phyloP scores from a whole-genome alignment of 1,284 basidiomycete genomes.

The Ceratobasidium sp. region DNA sequence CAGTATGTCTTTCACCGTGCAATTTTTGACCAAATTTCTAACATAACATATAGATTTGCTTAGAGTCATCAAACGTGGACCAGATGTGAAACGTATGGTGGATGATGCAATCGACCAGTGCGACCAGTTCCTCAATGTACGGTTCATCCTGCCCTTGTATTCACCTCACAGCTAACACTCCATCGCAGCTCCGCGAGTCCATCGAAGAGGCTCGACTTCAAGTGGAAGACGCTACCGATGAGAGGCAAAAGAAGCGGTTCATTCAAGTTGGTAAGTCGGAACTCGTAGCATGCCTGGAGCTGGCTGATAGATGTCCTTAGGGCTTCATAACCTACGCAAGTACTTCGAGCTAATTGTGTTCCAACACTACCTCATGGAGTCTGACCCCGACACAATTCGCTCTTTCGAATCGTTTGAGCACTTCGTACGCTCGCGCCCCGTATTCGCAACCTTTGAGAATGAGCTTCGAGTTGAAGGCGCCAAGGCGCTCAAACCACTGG shows the following conservation, averaged over 20 bases:
- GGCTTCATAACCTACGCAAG: conserved; percentile 80
- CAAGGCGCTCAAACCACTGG: conserved; percentile 85
- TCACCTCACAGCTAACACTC: background rate
- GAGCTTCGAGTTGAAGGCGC: conserved; percentile 86
- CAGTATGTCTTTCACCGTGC: conserved; percentile 62
- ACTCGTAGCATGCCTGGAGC: conserved; percentile 45
- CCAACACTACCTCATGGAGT: conserved; percentile 92
- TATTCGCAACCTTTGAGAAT: conserved; percentile 95
- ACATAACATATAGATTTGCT: conserved; percentile 72
- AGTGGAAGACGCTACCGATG: conserved; percentile 82
- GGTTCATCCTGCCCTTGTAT: background rate
- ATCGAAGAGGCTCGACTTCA: conserved; percentile 83
- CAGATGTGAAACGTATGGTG: conserved; percentile 86
- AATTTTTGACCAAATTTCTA: background rate
- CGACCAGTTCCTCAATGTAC: conserved; percentile 80
- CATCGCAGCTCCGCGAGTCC: conserved; percentile 67
- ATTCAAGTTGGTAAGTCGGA: conserved; percentile 71
- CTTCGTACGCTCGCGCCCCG: conserved; percentile 69
- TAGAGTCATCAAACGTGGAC: conserved; percentile 91
- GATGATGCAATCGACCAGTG: conserved; percentile 94
- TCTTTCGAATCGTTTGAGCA: conserved; percentile 80
- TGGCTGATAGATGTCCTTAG: conserved; percentile 55
- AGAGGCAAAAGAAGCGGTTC: conserved; percentile 70
- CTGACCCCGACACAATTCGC: conserved; percentile 80
- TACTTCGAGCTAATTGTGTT: conserved; percentile 96